These are phyloP conservation scores for Ampelomyces quisqualis DNA, from an alignment of 2,329 filamentous ascomycete genomes.

Conservation along the genomic window DNA sequence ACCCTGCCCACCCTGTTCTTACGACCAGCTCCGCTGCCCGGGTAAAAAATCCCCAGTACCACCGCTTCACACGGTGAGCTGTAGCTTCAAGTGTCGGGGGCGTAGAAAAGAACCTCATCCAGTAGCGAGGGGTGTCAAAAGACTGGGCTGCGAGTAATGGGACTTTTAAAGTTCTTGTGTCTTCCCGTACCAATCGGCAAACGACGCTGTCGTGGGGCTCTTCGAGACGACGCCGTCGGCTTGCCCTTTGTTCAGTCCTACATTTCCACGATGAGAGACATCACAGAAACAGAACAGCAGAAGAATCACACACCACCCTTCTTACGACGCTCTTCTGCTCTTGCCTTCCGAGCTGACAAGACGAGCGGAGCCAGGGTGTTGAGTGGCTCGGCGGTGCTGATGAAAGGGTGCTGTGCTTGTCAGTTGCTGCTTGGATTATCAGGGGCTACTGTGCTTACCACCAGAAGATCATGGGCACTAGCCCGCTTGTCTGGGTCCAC, in stretches of 20 bases:
- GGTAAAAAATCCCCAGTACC: too few relatives aligned
- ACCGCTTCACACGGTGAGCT: too few relatives aligned
- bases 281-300: conserved; percentile 15
- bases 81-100: too few relatives aligned
- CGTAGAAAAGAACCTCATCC: too few relatives aligned
- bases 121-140: too few relatives aligned
- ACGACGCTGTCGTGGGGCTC: conserved; percentile 26
- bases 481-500: conserved; percentile 97
- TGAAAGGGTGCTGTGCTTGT: conserved; percentile 48
- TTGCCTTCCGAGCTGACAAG: conserved; percentile 77
- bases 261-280: conserved; percentile 29
- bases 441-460: conserved; percentile 61
- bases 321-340: conserved; percentile 69
- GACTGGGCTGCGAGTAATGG: too few relatives aligned
- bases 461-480: conserved; percentile 87
- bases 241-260: conserved; percentile 26
- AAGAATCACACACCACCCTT: conserved; percentile 48
- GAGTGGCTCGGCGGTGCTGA: conserved; percentile 54
- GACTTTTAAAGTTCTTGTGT: conserved; percentile 10
- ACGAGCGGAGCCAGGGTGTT: conserved; percentile 83
- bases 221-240: conserved; percentile 18
- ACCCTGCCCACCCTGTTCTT: too few relatives aligned
- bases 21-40: too few relatives aligned
- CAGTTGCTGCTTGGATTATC: conserved; percentile 9
- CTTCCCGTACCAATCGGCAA: conserved; percentile 34